Evolutionary conservation across 305 asterid species (phyloP).

Genomic region (Solanum hybrid): DNA sequence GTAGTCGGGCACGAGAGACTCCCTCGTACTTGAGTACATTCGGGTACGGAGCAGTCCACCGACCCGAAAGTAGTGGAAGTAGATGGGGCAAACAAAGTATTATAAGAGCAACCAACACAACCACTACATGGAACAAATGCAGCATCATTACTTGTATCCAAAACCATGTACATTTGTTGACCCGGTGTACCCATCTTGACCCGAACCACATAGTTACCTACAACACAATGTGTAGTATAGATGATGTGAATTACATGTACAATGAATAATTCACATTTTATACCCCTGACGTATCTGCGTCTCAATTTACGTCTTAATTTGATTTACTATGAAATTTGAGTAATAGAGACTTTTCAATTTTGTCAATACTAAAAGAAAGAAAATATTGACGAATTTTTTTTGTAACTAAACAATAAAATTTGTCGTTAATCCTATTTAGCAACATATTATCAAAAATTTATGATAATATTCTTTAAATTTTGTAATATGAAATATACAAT

Average conservation of each 20-base stretch:
- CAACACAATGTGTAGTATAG: background rate
- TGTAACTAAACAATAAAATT: fast-evolving
- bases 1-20: conserved; percentile 32
- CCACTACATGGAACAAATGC: conserved; percentile 67
- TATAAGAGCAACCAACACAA: conserved; percentile 45
- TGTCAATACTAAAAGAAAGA: background rate
- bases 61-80: conserved; percentile 39
- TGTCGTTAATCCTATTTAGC: background rate
- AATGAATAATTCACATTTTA: background rate
- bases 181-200: conserved; percentile 60
- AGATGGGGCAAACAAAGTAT: conserved; percentile 30
- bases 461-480: background rate
- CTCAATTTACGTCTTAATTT: background rate
- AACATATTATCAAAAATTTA: too few relatives aligned
- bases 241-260: background rate
- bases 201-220: conserved; percentile 51
- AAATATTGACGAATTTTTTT: background rate
- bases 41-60: conserved; percentile 54
- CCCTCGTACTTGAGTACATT: conserved; percentile 52
- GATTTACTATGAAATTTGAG: background rate
- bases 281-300: fast-evolving
- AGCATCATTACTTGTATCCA: conserved; percentile 61
- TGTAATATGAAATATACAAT: background rate
- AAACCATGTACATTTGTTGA: conserved; percentile 61
- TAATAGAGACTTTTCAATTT: background rate